Base-by-base conservation (phyloP, 2,329 filamentous ascomycete species). In the Cyphellophora europaea region DNA sequence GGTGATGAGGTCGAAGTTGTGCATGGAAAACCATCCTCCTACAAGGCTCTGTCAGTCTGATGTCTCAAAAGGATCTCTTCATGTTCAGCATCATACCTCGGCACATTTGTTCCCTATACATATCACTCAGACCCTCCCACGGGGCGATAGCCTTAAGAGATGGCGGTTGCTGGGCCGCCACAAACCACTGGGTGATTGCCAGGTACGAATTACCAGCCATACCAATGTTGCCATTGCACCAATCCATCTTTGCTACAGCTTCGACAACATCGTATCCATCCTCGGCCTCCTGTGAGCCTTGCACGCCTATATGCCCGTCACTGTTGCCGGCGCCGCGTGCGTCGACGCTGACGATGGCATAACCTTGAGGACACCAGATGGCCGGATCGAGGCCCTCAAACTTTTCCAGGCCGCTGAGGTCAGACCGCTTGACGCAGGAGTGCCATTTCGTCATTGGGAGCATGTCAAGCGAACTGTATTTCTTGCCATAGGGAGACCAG, bases 211-310 rank as follows among this genome's bases (percentile, higher is more conserved):
- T 67, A 0, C 66, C 66, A 0, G 59, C 58, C 49, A 67, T 55
- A 6, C 58, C 62, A 11, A 66, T 51, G 3, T 44, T 50, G 10
- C 64, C 63, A 33, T 62, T 67, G 38, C 62, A 65, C 66, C 65
- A 69, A 2, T 50, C 42, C 47, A 60, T 53, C 12, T 53, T 42
- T 0, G 63, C 62, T 30, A 66, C 46, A 11, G 48, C 52, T 40
- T 68, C 63, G 6, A 68, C 55, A 0, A 61, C 55, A 42, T 69
- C 65, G 36, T 65, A 63, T 10, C 62, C 58, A 38, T 67, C 64
- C 35, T 65, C 55, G 6, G 53, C 61, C n/a, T 66, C 63, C 38
- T 65, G 61, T 0, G 53, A 51, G 3, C 63, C 62, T 53, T 63
- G 59, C 8, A 63, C 49, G 0, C 43, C 45, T 11, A 63, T 52